Percentiles rank a stretch among this genome's conserved stretches.
phyloP scores from a whole-genome alignment of 2,329 filamentous ascomycete genomes.

The Epichloe uncinata region DNA sequence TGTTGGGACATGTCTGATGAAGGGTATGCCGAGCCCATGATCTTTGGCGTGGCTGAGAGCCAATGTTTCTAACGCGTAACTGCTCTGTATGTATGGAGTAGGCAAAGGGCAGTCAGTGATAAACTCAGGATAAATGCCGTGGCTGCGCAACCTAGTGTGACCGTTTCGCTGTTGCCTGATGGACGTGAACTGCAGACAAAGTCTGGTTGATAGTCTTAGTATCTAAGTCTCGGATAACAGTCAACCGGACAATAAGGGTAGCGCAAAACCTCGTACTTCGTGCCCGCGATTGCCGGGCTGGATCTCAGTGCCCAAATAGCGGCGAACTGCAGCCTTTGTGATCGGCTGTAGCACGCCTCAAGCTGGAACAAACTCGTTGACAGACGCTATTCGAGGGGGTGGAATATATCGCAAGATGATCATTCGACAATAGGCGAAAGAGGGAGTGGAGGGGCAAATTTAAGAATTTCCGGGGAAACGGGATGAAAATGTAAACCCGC shows the following conservation, averaged over 20 bases:
- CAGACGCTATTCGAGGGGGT: too few species aligned
- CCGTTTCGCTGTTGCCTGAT: not conserved
- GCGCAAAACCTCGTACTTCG: not conserved
- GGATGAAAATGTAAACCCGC: not conserved
- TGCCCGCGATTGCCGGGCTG: not conserved
- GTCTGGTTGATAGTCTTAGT: too few species aligned
- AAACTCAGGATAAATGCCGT: not conserved
- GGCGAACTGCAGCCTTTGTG: not conserved
- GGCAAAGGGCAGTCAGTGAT: too few species aligned
- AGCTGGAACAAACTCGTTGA: too few species aligned
- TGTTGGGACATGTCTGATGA: conserved; percentile 19
- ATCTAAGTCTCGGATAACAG: not conserved
- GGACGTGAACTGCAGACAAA: not conserved
- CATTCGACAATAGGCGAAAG: not conserved
- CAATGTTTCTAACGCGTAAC: not conserved
- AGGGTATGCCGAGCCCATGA: conserved; percentile 21
- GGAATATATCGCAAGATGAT: too few species aligned
- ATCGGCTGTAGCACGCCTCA: not conserved
- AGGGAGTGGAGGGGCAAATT: not conserved
- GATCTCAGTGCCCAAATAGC: not conserved
- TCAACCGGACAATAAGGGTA: not conserved
- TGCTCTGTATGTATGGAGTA: not conserved
- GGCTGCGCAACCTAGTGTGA: not conserved
- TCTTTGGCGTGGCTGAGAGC: not conserved
- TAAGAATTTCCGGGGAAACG: not conserved